Evolutionary conservation across 257 asterid species (phyloP).

Genomic region (Capsicum pubescens): DNA sequence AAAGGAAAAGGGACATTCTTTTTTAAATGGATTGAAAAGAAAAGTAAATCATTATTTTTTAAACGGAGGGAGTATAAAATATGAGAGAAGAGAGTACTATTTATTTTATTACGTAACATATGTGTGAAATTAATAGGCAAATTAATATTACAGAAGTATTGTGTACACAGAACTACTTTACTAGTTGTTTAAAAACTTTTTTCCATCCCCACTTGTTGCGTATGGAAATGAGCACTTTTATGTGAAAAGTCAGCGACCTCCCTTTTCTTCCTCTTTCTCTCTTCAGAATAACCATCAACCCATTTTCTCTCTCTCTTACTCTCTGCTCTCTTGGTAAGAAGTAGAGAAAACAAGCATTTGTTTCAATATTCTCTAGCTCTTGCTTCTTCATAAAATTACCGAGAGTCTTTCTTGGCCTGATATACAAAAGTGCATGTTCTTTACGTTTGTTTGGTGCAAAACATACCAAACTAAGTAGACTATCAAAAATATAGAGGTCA

Average conservation of each 20-base stretch:
- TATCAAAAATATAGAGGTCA: slow-evolving; percentile 16
- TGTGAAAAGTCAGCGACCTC: slow-evolving; percentile 70
- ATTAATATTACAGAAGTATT: no score
- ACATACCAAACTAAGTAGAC: slow-evolving; percentile 32
- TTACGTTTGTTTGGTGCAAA: slow-evolving; percentile 41
- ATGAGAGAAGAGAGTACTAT: no score
- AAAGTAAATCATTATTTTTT: no score
- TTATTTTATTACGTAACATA: no score
- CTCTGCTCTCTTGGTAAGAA: slow-evolving; percentile 23
- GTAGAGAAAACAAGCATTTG: neutral
- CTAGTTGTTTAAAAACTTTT: slow-evolving; percentile 19
- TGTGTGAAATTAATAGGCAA: no score
- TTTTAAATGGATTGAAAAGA: no score
- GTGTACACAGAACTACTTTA: no score
- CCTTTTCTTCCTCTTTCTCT: slow-evolving; percentile 20
- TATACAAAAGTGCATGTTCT: slow-evolving; percentile 37
- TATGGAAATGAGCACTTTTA: slow-evolving; percentile 49
- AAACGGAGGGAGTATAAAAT: no score
- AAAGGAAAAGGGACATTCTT: no score
- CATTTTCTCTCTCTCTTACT: slow-evolving; percentile 33
- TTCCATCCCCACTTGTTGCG: slow-evolving; percentile 48
- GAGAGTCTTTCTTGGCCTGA: slow-evolving; percentile 23
- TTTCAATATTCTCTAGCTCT: slow-evolving; percentile 20
- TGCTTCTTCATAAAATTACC: slow-evolving; percentile 23
- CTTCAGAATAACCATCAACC: slow-evolving; percentile 18